Conservation (phyloP, 1,284 basidiomycete species). For the Sphagnurus paluster region DNA sequence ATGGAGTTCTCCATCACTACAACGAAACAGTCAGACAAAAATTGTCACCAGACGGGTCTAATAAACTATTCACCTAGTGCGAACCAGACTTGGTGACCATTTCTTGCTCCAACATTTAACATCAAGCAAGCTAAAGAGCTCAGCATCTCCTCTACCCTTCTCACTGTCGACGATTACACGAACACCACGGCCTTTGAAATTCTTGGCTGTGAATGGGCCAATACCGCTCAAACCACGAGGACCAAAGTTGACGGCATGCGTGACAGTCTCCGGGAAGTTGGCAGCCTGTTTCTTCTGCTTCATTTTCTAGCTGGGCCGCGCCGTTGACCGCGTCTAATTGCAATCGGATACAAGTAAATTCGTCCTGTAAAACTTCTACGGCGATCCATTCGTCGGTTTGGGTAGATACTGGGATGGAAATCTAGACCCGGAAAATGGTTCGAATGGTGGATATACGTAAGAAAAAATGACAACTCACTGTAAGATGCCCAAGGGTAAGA, state of each 20-base stretch:
- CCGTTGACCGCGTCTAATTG: conserved; percentile 54
- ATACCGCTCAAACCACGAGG: conserved; percentile 94
- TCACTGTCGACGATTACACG: conserved; percentile 87
- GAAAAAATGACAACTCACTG: too few species aligned
- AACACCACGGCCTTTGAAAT: conserved; percentile 91
- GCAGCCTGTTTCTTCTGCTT: conserved; percentile 77
- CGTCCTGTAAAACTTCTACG: conserved; percentile 85
- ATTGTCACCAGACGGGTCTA: too few species aligned
- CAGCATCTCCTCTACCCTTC: conserved; percentile 81
- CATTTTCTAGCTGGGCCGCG: conserved; percentile 51
- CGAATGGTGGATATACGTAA: conserved; percentile 14
- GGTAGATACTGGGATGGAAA: conserved; percentile 84
- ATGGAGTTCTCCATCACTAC: conserved; percentile 85
- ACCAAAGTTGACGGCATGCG: conserved; percentile 96
- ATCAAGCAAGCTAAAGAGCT: conserved; percentile 72
- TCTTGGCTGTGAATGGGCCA: conserved; percentile 87
- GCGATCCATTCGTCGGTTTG: conserved; percentile 81
- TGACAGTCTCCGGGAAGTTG: conserved; percentile 85
- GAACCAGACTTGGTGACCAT: conserved; percentile 84
- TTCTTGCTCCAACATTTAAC: conserved; percentile 90
- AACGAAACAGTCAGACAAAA: conserved; percentile 14
- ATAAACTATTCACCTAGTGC: conserved; percentile 69
- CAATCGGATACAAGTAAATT: conserved; percentile 72
- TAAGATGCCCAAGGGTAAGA: conserved; percentile 58
- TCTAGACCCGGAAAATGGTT: too few species aligned